phyloP scores from a whole-genome alignment of 176 grass and related monocot species.

The Rhipidocladum racemiflorum region DNA sequence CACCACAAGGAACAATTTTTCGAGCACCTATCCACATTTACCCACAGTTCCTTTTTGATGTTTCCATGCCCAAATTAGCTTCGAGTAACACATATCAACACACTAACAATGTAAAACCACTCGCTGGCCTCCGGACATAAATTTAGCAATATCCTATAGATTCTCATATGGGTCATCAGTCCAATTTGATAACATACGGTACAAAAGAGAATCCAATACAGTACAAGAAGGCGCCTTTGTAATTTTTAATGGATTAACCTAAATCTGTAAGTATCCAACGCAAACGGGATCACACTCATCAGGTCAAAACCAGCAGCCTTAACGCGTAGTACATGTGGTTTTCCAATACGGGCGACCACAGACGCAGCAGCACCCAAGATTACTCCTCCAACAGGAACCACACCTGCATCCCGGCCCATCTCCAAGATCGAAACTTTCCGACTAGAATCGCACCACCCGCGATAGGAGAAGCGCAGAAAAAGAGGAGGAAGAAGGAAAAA shows the following conservation, averaged over 20 bases:
- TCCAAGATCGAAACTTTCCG: slow-evolving; percentile 13
- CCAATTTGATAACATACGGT: neutral
- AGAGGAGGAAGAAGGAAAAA: neutral
- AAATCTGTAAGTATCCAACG: neutral
- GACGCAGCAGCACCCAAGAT: neutral
- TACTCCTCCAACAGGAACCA: neutral
- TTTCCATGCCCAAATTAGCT: neutral
- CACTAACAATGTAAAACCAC: neutral
- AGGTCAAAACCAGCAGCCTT: neutral
- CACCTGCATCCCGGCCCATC: slow-evolving; percentile 2
- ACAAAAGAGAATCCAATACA: neutral
- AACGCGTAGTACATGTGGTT: neutral
- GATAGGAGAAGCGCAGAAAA: neutral
- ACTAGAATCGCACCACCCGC: neutral
- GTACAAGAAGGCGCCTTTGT: neutral
- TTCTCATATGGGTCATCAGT: neutral
- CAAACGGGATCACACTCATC: neutral
- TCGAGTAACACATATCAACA: neutral
- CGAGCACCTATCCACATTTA: neutral
- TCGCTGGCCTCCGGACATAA: neutral
- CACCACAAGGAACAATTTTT: neutral
- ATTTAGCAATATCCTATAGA: neutral
- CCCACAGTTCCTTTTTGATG: neutral
- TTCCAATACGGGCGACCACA: neutral
- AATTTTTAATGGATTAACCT: neutral